These are phyloP conservation scores for Ruellia speciosa DNA, from an alignment of 305 asterid genomes.

Conservation along the genomic window DNA sequence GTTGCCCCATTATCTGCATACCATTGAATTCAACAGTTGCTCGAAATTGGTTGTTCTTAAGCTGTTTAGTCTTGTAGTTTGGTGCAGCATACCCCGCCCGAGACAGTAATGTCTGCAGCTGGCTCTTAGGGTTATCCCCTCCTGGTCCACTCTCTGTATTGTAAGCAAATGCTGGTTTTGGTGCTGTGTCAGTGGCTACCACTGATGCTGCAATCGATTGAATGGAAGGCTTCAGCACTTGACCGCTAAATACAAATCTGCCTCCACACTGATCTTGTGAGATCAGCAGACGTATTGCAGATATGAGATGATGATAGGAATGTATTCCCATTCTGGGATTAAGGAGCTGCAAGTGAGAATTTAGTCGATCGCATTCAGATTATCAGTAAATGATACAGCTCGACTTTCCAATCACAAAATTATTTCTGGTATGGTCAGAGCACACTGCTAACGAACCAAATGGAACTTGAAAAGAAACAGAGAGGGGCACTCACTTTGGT, in stretches of 20 bases:
- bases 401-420: neutral
- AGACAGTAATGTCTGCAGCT: conserved; percentile 72
- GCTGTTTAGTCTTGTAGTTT: conserved; percentile 55
- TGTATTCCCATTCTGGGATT: conserved; percentile 69
- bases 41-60: conserved; percentile 50
- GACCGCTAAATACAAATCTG: conserved; percentile 61
- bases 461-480: conserved; percentile 10
- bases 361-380: conserved; percentile 6
- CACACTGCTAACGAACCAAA: conserved; percentile 9
- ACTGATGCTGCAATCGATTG: conserved; percentile 17
- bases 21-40: conserved; percentile 67
- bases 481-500: conserved; percentile 47
- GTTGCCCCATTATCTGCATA: conserved; percentile 60
- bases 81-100: conserved; percentile 82
- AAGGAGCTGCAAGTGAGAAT: conserved; percentile 50
- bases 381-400: conserved; percentile 2
- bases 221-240: conserved; percentile 31
- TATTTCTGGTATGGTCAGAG: neutral
- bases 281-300: conserved; percentile 72
- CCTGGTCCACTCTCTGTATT: conserved; percentile 73
- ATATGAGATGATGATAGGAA: conserved; percentile 58
- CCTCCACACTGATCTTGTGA: conserved; percentile 70
- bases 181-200: conserved; percentile 27
- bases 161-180: conserved; percentile 25
- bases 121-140: conserved; percentile 88